These are phyloP conservation scores for Piper longum DNA, from an alignment of 164 flowering plant genomes.

Conservation along the genomic window DNA sequence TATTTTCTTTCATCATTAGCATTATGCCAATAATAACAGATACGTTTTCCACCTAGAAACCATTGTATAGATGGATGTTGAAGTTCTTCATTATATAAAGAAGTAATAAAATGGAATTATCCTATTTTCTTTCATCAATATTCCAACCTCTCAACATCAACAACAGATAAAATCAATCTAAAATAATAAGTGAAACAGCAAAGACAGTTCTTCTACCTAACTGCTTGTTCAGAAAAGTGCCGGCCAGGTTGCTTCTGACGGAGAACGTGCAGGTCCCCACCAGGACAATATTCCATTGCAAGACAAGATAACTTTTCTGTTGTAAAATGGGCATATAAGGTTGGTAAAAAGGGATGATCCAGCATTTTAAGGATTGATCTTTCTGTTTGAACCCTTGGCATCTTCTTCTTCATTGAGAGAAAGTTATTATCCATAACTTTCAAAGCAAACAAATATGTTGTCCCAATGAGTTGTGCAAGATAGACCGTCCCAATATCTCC, in stretches of 20 bases:
- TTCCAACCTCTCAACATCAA: too few relatives aligned
- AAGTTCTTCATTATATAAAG: too few relatives aligned
- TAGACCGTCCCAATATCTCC: slow-evolving; percentile 88
- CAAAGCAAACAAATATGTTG: slow-evolving; percentile 60
- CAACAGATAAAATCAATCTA: neutral
- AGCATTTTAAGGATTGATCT: slow-evolving; percentile 60
- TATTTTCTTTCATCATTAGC: neutral
- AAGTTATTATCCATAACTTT: slow-evolving; percentile 75
- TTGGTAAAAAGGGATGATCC: slow-evolving; percentile 94
- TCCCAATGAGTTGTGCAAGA: slow-evolving; percentile 61
- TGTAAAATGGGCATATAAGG: slow-evolving; percentile 55
- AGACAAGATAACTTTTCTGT: slow-evolving; percentile 58
- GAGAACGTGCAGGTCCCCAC: slow-evolving; percentile 79
- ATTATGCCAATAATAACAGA: neutral
- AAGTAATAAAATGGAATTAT: too few relatives aligned
- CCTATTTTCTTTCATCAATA: too few relatives aligned
- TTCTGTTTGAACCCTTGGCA: slow-evolving; percentile 62
- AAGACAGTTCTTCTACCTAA: slow-evolving; percentile 30
- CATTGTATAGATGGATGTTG: neutral
- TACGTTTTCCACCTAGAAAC: neutral
- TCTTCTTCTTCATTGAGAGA: slow-evolving; percentile 46
- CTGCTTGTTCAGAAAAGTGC: slow-evolving; percentile 63
- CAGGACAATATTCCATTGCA: slow-evolving; percentile 86
- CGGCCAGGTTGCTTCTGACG: slow-evolving; percentile 55
- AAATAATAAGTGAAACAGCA: neutral